Conservation (phyloP, 768 basidiomycete species). For the Panaeolus papilionaceus region DNA sequence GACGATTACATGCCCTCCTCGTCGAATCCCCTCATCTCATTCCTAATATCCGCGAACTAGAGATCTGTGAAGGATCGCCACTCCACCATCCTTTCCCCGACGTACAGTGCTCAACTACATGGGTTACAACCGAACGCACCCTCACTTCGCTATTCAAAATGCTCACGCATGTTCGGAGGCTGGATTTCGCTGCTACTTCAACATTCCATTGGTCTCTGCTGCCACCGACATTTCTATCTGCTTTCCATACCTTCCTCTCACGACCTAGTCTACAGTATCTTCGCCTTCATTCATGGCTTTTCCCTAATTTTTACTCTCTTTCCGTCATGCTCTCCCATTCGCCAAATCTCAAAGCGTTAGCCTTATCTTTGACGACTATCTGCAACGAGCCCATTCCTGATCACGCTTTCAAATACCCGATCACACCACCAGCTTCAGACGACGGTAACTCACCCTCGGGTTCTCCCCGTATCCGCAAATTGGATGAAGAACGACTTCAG, state of each 20-base stretch:
- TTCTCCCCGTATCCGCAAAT: slow-evolving; percentile 15
- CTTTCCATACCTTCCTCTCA: slow-evolving; percentile 42
- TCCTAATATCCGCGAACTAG: slow-evolving; percentile 42
- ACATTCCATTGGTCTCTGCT: slow-evolving; percentile 44
- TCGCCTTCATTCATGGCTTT: slow-evolving; percentile 47
- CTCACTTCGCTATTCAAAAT: slow-evolving; percentile 42
- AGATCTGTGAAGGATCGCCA: slow-evolving; percentile 46
- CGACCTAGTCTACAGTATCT: slow-evolving; percentile 42
- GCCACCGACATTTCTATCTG: slow-evolving; percentile 39
- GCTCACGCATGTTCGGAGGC: slow-evolving; percentile 42
- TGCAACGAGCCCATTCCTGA: slow-evolving; percentile 28
- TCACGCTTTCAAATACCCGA: slow-evolving; percentile 15
- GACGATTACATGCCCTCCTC: slow-evolving; percentile 41
- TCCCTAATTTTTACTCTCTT: slow-evolving; percentile 42
- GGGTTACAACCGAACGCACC: slow-evolving; percentile 45
- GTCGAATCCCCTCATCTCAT: slow-evolving; percentile 39
- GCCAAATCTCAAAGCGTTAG: slow-evolving; percentile 41
- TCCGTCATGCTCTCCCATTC: slow-evolving; percentile 40
- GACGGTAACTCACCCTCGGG: slow-evolving; percentile 1
- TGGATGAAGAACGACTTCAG: neutral
- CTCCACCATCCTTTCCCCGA: slow-evolving; percentile 36
- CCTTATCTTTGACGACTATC: slow-evolving; percentile 42
- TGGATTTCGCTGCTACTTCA: slow-evolving; percentile 45
- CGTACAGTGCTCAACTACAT: slow-evolving; percentile 38
- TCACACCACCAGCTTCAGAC: slow-evolving; percentile 14